Conservation (phyloP, 1,139 yeast genomes). For the Geotrichum bryndzae region DNA sequence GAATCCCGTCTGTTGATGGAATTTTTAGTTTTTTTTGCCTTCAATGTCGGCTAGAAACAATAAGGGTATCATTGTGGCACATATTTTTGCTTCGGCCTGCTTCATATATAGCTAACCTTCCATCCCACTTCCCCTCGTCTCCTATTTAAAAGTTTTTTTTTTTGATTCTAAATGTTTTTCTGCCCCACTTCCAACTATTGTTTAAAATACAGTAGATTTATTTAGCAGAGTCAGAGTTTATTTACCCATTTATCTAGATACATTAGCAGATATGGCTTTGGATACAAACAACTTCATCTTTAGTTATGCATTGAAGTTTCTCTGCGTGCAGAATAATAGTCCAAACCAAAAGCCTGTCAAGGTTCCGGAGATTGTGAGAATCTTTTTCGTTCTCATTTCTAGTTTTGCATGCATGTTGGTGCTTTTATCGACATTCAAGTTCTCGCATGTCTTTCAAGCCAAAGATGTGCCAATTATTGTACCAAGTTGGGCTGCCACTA, state of each 20-base stretch:
- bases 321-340: not conserved
- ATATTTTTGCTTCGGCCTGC: not conserved
- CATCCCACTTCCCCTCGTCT: not conserved
- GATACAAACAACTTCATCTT: not conserved
- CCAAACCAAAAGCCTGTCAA: not conserved
- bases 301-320: not conserved
- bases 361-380: conserved; percentile 18
- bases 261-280: not conserved
- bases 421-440: conserved; percentile 48
- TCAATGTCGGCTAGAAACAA: not conserved
- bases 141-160: not conserved
- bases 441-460: conserved; percentile 41
- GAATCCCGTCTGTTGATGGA: not conserved
- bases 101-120: not conserved
- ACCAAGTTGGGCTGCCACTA: conserved; percentile 60
- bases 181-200: not conserved
- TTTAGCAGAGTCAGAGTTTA: not conserved
- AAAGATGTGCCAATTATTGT: conserved; percentile 49
- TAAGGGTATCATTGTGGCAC: not conserved
- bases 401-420: conserved; percentile 50
- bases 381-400: conserved; percentile 26
- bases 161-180: not conserved
- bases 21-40: not conserved
- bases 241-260: not conserved
- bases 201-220: not conserved